Base-by-base conservation (phyloP, 2,329 filamentous ascomycete genomes). In the Fusarium scirpi region DNA sequence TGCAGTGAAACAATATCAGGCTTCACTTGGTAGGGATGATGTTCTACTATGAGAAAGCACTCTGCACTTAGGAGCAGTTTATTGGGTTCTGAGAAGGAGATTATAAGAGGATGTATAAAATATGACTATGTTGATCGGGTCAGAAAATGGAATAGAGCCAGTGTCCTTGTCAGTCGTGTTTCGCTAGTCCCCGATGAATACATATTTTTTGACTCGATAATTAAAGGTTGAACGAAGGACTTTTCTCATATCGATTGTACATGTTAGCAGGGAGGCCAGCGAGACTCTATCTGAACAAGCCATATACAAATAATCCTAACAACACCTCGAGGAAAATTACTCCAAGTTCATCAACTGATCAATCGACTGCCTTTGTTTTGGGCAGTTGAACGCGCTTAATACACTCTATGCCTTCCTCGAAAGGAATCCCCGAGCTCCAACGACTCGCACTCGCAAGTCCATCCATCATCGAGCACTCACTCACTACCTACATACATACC, bases 1-100 rank as follows among this genome's bases (percentile, higher is more conserved):
- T 38, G 3, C 6, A 38, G 2, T 12, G 1, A 7, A n/a, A 4
- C 34, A n/a, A 38, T 7, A n/a, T 7, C 3, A 7, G 6, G 18
- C 2, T 38, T 38, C 10, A n/a, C 6, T 38, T 38, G 34, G 1
- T n/a, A 3, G 34, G 34, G 0, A n/a, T 1, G 34, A 12, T n/a
- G 3, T 12, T n/a, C 18, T 38, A n/a, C 34, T n/a, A n/a, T 3
- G 34, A n/a, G 18, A 4, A 38, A n/a, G 10, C 10, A 2, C 34
- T 38, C 18, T 38, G 34, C 6, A n/a, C 18, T n/a, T n/a, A 0
- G 3, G 34, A 38, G 18, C 10, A 38, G 0, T 4, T n/a, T n/a
- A 38, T 38, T 12, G 10, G 18, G 6, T 38, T 38, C 18, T n/a
- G 2, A 38, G 34, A 38, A 38, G 18, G 10, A 7, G 6, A 10